These are phyloP conservation scores for Aphanomyces euteiches DNA, from an alignment of 352 stramenopile genomes.

Conservation along the genomic window DNA sequence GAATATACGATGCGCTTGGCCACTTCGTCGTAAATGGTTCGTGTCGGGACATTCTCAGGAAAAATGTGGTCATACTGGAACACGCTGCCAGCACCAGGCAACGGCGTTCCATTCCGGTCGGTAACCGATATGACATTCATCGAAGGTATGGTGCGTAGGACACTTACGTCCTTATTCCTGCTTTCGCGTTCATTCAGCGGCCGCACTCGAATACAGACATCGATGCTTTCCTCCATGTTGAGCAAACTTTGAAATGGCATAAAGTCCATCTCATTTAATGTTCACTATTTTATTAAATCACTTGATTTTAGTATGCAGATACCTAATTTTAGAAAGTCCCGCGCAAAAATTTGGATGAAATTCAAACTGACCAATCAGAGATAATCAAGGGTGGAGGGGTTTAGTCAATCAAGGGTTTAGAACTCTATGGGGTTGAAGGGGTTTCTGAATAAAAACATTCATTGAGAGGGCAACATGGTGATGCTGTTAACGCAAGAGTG, in stretches of 20 bases:
- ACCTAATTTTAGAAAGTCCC: neutral
- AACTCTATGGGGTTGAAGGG: too few relatives aligned
- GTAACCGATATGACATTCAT: conserved; percentile 58
- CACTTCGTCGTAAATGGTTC: conserved; percentile 55
- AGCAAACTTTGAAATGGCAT: neutral
- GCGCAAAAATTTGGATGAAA: conserved; percentile 17
- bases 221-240: conserved; percentile 54
- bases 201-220: conserved; percentile 78
- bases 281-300: too few relatives aligned
- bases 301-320: too few relatives aligned
- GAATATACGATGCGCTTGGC: conserved; percentile 70
- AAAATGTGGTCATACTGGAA: conserved; percentile 84
- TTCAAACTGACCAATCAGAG: conserved; percentile 1
- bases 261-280: too few relatives aligned
- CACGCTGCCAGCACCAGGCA: conserved; percentile 62
- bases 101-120: conserved; percentile 47
- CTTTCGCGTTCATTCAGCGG: conserved; percentile 70
- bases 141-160: conserved; percentile 42
- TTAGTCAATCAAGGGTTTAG: too few relatives aligned
- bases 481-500: too few relatives aligned
- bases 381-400: neutral
- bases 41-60: conserved; percentile 46
- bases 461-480: too few relatives aligned
- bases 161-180: conserved; percentile 41
- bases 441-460: too few relatives aligned